Conservation (phyloP, 225 moss, liverwort and hornwort genomes). For the Polytrichum commune region DNA sequence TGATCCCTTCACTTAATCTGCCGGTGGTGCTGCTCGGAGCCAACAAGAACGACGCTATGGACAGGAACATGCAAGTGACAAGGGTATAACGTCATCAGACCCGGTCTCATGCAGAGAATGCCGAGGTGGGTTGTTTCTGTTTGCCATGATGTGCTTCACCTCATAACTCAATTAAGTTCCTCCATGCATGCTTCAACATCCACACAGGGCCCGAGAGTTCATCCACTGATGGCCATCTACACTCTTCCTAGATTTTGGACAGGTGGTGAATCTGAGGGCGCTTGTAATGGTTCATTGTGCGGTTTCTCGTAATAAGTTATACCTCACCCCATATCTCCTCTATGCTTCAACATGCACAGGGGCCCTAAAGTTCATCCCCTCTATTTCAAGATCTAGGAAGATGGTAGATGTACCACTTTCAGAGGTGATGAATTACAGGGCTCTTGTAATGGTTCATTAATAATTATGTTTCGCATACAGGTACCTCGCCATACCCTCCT, state of each 20-base stretch:
- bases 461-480: too few relatives aligned
- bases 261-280: too few relatives aligned
- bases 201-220: not conserved
- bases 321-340: not conserved
- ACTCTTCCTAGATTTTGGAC: not conserved
- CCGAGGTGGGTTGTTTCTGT: conserved; percentile 22
- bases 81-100: conserved; percentile 43
- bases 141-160: not conserved
- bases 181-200: not conserved
- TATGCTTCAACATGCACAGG: not conserved
- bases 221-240: not conserved
- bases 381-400: too few relatives aligned
- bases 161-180: not conserved
- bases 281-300: too few relatives aligned
- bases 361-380: too few relatives aligned
- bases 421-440: not conserved
- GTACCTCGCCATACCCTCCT: too few relatives aligned
- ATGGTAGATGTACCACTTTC: too few relatives aligned
- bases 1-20: not conserved
- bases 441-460: too few relatives aligned
- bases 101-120: conserved; percentile 31
- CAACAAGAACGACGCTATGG: conserved; percentile 36
- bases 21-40: conserved; percentile 51
- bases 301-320: too few relatives aligned
- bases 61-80: conserved; percentile 38